These are phyloP conservation scores for Xylariaceae sp. DNA, from an alignment of 2,329 filamentous ascomycete species.

Conservation along the genomic window DNA sequence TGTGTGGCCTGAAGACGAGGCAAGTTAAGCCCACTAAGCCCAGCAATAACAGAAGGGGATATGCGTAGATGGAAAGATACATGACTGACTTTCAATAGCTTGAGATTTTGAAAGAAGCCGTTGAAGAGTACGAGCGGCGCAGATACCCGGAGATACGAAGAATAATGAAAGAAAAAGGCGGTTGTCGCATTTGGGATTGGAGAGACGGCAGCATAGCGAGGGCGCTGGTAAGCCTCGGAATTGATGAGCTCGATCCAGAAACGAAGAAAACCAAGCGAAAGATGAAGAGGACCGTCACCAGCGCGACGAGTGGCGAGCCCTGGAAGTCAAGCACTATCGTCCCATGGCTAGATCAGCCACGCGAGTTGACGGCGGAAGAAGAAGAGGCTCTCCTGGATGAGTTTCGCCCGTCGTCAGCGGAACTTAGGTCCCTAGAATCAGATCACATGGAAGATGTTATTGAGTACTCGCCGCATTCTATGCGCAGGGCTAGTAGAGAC, in stretches of 20 bases:
- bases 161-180: conserved; percentile 56
- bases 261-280: conserved; percentile 51
- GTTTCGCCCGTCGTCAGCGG: conserved; percentile 36
- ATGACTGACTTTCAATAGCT: conserved; percentile 43
- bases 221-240: conserved; percentile 54
- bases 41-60: no score
- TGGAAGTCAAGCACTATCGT: conserved; percentile 28
- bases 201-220: conserved; percentile 57
- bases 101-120: conserved; percentile 46
- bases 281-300: conserved; percentile 38
- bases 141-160: conserved; percentile 51
- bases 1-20: conserved; percentile 56
- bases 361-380: conserved; percentile 41
- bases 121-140: conserved; percentile 47
- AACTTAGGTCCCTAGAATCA: conserved; percentile 23
- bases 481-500: conserved; percentile 27
- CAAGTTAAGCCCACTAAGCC: conserved; percentile 44
- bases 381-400: conserved; percentile 38
- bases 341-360: conserved; percentile 28
- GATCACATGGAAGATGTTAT: conserved; percentile 26
- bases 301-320: conserved; percentile 26
- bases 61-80: no score
- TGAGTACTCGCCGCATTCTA: conserved; percentile 29
- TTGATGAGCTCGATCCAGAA: conserved; percentile 51
- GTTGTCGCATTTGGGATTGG: conserved; percentile 57